Conservation (phyloP, 2,329 filamentous ascomycete species). For the Colletotrichum sp. region DNA sequence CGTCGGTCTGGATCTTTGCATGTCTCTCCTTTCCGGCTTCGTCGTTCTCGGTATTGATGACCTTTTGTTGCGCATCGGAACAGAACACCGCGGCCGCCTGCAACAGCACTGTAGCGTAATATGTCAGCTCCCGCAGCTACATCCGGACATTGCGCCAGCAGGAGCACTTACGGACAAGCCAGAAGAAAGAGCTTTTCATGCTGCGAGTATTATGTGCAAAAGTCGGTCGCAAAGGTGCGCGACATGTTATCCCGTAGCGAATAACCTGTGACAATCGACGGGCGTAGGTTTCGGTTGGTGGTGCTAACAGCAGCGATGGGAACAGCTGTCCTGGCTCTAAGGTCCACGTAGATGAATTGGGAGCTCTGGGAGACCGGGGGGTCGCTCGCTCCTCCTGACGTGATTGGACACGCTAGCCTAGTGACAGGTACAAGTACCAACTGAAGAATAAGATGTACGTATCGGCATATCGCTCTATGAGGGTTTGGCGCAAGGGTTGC, state of each 20-base stretch:
- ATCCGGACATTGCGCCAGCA: neutral
- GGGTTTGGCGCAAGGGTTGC: neutral
- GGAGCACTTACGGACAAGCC: slow-evolving; percentile 44
- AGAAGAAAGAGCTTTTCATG: slow-evolving; percentile 45
- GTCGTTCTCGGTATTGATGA: slow-evolving; percentile 34
- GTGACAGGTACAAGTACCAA: neutral
- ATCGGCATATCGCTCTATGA: neutral
- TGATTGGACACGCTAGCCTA: slow-evolving; percentile 3
- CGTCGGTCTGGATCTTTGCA: slow-evolving; percentile 33
- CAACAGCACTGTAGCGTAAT: slow-evolving; percentile 45
- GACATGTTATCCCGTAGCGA: slow-evolving; percentile 19
- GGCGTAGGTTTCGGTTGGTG: neutral
- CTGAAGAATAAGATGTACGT: neutral
- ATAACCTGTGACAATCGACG: neutral
- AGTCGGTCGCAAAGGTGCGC: slow-evolving; percentile 12
- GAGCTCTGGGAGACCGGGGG: neutral
- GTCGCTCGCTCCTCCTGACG: neutral
- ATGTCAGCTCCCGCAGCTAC: slow-evolving; percentile 6
- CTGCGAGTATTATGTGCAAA: slow-evolving; percentile 38
- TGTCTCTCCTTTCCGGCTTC: slow-evolving; percentile 33
- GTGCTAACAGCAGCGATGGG: neutral
- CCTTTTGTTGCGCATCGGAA: slow-evolving; percentile 44
- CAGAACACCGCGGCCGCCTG: slow-evolving; percentile 43
- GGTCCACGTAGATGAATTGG: slow-evolving; percentile 20
- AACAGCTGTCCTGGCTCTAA: slow-evolving; percentile 21